phyloP scores from a whole-genome alignment of 345 rosid species.

The Turritis glabra region DNA sequence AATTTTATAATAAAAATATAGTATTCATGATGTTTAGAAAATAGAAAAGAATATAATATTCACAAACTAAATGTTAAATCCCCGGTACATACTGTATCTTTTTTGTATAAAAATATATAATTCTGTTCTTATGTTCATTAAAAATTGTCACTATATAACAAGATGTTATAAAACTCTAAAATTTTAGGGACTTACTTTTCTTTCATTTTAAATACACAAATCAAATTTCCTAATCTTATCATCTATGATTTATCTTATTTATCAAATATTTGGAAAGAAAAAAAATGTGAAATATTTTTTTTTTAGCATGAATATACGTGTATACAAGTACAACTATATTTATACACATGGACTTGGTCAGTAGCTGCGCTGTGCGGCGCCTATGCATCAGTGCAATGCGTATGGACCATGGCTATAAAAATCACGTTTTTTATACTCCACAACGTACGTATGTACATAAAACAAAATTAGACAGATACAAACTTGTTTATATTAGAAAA shows the following conservation, averaged over 20 bases:
- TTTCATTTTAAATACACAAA: neutral
- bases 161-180: neutral
- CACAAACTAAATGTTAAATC: no score
- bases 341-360: conserved; percentile 23
- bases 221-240: neutral
- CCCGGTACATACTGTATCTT: no score
- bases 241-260: neutral
- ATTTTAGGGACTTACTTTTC: no score
- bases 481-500: conserved; percentile 10
- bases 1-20: no score
- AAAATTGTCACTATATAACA: no score
- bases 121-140: no score
- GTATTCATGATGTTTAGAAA: no score
- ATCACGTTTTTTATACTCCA: conserved; percentile 2
- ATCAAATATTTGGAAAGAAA: neutral
- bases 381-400: conserved; percentile 9
- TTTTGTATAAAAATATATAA: no score
- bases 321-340: neutral
- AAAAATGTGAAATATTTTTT: neutral
- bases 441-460: neutral
- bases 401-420: neutral
- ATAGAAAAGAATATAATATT: no score
- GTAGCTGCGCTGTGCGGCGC: conserved; percentile 15
- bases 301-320: conserved; percentile 3
- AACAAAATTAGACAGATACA: conserved; percentile 2